Percentiles rank a stretch among this genome's conserved stretches.
phyloP scores from a whole-genome alignment of 768 basidiomycete genomes.

The Hericium erinaceus region DNA sequence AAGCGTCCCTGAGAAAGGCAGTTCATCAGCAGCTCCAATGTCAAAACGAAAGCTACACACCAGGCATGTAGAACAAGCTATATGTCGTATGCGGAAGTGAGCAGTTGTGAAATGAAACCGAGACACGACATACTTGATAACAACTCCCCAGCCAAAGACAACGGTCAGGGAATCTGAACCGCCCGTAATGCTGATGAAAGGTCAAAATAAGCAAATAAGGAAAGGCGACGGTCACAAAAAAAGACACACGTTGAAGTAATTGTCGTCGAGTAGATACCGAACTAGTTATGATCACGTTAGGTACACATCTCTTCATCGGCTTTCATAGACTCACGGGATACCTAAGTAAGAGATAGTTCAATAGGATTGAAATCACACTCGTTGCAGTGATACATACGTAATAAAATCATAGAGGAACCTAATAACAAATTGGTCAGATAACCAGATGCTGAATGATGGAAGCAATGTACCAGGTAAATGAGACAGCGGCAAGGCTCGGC shows the following conservation, averaged over 20 bases:
- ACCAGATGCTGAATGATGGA: slow-evolving; percentile 1
- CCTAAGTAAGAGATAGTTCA: slow-evolving; percentile 21
- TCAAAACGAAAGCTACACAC: slow-evolving; percentile 27
- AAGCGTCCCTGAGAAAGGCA: slow-evolving; percentile 41
- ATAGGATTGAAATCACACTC: not conserved
- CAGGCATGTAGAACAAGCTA: slow-evolving; percentile 62
- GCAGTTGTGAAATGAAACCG: slow-evolving; percentile 24
- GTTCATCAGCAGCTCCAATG: too few relatives aligned
- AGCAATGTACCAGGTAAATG: slow-evolving; percentile 54
- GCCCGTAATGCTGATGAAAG: slow-evolving; percentile 45
- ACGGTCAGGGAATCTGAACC: slow-evolving; percentile 39
- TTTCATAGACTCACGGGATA: slow-evolving; percentile 45
- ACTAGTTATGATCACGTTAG: slow-evolving; percentile 29
- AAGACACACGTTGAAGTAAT: slow-evolving; percentile 50
- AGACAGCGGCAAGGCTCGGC: slow-evolving; percentile 61
- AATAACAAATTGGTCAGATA: slow-evolving; percentile 43
- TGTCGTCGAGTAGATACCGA: slow-evolving; percentile 74
- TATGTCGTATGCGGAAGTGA: slow-evolving; percentile 8
- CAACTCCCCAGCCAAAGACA: slow-evolving; percentile 77
- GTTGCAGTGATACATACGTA: slow-evolving; percentile 32
- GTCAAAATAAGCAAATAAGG: not conserved
- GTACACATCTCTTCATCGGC: not conserved
- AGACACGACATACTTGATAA: slow-evolving; percentile 52
- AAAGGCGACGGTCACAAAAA: not conserved
- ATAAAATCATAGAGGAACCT: slow-evolving; percentile 83